Evolutionary conservation across 768 basidiomycete species (phyloP).

Genomic region (Suillus brevipes): DNA sequence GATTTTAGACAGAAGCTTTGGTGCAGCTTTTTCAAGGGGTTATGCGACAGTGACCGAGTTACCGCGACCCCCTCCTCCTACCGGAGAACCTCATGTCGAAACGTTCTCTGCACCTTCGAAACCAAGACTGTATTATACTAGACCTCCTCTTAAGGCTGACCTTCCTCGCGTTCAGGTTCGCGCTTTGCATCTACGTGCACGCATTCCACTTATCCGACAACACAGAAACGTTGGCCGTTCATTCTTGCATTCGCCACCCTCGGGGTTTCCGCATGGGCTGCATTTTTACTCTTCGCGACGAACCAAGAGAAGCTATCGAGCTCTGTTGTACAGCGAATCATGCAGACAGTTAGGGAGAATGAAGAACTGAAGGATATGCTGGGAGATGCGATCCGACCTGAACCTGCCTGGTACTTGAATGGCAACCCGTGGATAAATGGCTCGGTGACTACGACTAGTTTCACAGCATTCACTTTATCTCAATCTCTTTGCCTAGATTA

Average conservation of each 20-base stretch:
- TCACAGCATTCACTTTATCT: not conserved
- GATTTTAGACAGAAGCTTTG: not conserved
- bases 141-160: conserved; percentile 39
- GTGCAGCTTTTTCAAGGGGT: conserved; percentile 10
- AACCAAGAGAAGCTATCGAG: conserved; percentile 79
- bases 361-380: conserved; percentile 50
- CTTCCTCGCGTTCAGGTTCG: conserved; percentile 44
- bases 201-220: not conserved
- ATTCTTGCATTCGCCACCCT: conserved; percentile 47
- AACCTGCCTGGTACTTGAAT: conserved; percentile 56
- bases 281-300: conserved; percentile 66
- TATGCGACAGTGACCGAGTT: conserved; percentile 24
- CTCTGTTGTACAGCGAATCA: conserved; percentile 68
- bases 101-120: conserved; percentile 46
- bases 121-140: conserved; percentile 45
- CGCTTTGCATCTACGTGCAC: not conserved
- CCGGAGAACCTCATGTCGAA: conserved; percentile 31
- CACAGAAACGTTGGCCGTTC: conserved; percentile 55
- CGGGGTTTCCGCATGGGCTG: conserved; percentile 64
- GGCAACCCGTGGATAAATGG: conserved; percentile 74
- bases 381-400: conserved; percentile 53
- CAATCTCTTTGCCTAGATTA: conserved; percentile 48
- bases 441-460: conserved; percentile 45
- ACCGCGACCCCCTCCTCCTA: conserved; percentile 26
- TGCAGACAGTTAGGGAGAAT: conserved; percentile 58